phyloP scores from a whole-genome alignment of 164 flowering plant species.

The Magnolia officinalis region DNA sequence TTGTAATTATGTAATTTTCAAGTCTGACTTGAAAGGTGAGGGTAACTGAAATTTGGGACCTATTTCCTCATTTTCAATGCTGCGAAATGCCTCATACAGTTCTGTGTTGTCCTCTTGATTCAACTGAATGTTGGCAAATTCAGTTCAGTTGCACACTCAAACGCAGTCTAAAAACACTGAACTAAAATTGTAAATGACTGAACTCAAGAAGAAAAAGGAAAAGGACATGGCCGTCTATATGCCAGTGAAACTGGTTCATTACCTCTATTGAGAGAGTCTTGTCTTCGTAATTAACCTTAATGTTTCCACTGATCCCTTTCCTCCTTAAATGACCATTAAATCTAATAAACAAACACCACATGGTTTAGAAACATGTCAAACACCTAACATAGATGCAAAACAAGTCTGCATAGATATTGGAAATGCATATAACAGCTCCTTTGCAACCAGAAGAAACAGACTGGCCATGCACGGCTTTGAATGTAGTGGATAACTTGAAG shows the following conservation, averaged over 20 bases:
- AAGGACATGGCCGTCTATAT: not conserved
- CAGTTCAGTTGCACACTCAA: too few species aligned
- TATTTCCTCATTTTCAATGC: too few species aligned
- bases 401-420: not conserved
- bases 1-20: too few species aligned
- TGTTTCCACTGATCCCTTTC: conserved; percentile 83
- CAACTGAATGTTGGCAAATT: too few species aligned
- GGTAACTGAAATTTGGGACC: too few species aligned
- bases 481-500: not conserved
- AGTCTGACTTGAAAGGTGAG: too few species aligned
- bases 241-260: not conserved
- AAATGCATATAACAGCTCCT: not conserved
- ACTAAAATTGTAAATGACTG: too few species aligned
- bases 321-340: conserved; percentile 69
- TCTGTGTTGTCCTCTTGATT: too few species aligned
- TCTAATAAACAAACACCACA: conserved; percentile 30
- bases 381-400: not conserved
- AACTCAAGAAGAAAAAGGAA: not conserved
- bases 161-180: too few species aligned
- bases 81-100: too few species aligned
- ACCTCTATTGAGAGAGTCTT: conserved; percentile 84
- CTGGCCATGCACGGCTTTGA: not conserved
- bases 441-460: not conserved
- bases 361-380: conserved; percentile 8
- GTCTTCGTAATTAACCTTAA: conserved; percentile 64